phyloP scores from a whole-genome alignment of 331 rosid genomes.

The Dryas integrifolia region DNA sequence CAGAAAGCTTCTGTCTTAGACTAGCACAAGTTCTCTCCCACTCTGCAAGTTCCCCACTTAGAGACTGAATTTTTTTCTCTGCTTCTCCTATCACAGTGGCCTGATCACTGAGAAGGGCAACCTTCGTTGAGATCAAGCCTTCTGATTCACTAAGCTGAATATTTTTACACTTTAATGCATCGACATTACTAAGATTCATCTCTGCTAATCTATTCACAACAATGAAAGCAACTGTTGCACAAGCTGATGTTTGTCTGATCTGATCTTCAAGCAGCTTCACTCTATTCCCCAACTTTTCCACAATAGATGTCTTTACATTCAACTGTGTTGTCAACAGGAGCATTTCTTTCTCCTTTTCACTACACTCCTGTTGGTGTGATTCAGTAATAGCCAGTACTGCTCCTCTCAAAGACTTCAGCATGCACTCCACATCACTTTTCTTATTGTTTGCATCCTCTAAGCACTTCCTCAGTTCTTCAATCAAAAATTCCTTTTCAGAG shows the following conservation, averaged over 20 bases:
- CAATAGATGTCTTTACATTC: constrained; percentile 40
- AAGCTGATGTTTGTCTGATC: constrained; percentile 49
- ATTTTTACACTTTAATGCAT: constrained; percentile 47
- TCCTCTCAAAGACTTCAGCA: constrained; percentile 87
- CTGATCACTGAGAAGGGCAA: constrained; percentile 49
- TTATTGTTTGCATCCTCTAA: constrained; percentile 86
- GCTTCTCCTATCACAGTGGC: constrained; percentile 49
- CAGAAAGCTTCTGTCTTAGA: constrained; percentile 51
- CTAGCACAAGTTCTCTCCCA: constrained; percentile 45
- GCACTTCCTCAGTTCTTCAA: constrained; percentile 73
- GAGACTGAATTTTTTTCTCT: constrained; percentile 37
- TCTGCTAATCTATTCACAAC: constrained; percentile 72
- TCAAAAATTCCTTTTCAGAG: constrained; percentile 70
- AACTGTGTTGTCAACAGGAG: constrained; percentile 48
- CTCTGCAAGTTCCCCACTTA: constrained; percentile 39
- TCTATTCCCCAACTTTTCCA: constrained; percentile 45
- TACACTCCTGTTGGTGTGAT: constrained; percentile 74
- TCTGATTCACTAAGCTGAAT: constrained; percentile 46
- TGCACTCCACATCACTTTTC: constrained; percentile 71
- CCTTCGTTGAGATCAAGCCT: constrained; percentile 51
- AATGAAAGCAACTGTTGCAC: constrained; percentile 75
- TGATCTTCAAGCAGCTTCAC: constrained; percentile 53
- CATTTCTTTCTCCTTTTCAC: constrained; percentile 60
- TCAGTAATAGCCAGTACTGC: constrained; percentile 76
- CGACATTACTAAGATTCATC: constrained; percentile 43